These are phyloP conservation scores for Croton laevigatus DNA, from an alignment of 441 rosid species.

Conservation along the genomic window DNA sequence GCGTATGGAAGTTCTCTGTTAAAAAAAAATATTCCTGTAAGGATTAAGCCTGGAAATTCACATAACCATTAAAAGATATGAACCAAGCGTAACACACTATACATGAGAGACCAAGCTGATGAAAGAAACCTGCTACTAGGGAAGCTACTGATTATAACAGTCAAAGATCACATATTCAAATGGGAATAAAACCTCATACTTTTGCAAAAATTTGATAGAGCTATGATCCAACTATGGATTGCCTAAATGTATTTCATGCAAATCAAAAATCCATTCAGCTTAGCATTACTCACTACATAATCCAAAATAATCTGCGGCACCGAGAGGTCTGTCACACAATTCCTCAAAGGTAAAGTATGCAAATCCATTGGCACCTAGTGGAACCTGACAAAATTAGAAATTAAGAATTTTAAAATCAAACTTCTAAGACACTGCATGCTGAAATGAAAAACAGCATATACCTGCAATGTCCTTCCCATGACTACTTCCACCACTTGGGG, in stretches of 20 bases:
- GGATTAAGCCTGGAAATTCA: not conserved
- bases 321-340: slow-evolving; percentile 89
- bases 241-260: slow-evolving; percentile 1
- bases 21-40: slow-evolving; percentile 8
- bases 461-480: slow-evolving; percentile 92
- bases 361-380: slow-evolving; percentile 84
- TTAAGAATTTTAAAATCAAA: slow-evolving; percentile 15
- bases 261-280: slow-evolving; percentile 7
- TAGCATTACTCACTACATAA: slow-evolving; percentile 71
- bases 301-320: slow-evolving; percentile 98
- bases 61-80: not conserved
- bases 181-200: not conserved
- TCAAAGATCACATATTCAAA: not conserved
- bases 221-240: not conserved
- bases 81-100: not conserved
- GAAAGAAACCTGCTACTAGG: not conserved
- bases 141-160: not conserved
- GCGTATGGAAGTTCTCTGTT: slow-evolving; percentile 84
- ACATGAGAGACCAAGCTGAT: slow-evolving; percentile 8
- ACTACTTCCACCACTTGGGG: slow-evolving; percentile 84
- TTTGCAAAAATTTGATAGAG: not conserved
- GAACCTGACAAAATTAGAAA: slow-evolving; percentile 44
- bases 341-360: slow-evolving; percentile 90
- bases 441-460: slow-evolving; percentile 22
- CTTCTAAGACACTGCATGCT: not conserved